Evolutionary conservation across 1,139 yeast species (phyloP).

Genomic region (Saccharomycopsis hybrid): DNA sequence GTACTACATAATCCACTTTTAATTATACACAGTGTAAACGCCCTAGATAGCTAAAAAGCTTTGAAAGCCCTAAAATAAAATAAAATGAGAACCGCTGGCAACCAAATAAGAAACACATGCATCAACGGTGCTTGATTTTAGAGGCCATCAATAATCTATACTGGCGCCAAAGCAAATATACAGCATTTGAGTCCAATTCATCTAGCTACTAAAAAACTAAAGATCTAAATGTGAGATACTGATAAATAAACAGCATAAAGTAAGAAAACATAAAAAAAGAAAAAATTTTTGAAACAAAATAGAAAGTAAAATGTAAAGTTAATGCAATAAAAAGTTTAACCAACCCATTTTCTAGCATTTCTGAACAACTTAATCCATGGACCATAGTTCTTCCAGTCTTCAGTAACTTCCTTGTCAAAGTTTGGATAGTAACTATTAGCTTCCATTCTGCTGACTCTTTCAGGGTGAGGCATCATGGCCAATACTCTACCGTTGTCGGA

Average conservation of each 20-base stretch:
- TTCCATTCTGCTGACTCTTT: constrained; percentile 83
- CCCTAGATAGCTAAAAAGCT: too few species aligned
- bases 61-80: too few species aligned
- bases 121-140: too few species aligned
- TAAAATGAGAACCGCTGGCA: too few species aligned
- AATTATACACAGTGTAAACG: too few species aligned
- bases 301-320: background rate
- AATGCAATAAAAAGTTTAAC: constrained; percentile 23
- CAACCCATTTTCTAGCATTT: constrained; percentile 95
- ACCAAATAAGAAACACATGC: too few species aligned
- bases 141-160: too few species aligned
- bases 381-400: constrained; percentile 61
- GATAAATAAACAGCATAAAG: background rate
- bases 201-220: too few species aligned
- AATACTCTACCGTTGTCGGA: constrained; percentile 90
- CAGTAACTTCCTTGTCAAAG: constrained; percentile 40
- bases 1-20: too few species aligned
- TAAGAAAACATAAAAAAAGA: background rate
- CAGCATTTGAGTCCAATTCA: too few species aligned
- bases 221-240: too few species aligned
- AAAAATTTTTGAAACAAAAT: background rate
- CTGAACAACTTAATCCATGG: constrained; percentile 96
- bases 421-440: constrained; percentile 88
- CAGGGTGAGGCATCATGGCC: constrained; percentile 99
- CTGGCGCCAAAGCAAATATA: too few species aligned